Conservation (phyloP, 106 monocot genomes). For the Triglochin maritima region DNA sequence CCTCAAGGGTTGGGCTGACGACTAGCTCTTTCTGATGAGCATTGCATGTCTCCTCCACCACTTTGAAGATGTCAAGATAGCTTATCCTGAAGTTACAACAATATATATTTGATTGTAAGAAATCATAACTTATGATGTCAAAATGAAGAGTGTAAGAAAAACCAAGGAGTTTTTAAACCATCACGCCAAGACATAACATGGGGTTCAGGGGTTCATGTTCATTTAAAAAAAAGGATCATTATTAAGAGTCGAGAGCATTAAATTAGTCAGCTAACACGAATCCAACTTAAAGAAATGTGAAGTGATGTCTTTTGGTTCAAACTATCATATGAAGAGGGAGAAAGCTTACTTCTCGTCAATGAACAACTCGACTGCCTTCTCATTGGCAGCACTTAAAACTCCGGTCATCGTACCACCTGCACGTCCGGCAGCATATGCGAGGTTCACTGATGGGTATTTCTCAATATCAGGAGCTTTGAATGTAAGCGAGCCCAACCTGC, state of each 20-base stretch:
- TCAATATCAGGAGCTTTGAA: conserved; percentile 85
- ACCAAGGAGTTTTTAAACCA: too few species aligned
- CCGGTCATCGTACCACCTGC: conserved; percentile 98
- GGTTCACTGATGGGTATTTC: conserved; percentile 93
- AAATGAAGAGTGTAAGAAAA: not conserved
- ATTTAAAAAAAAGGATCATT: too few species aligned
- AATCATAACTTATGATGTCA: not conserved
- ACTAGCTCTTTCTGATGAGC: conserved; percentile 49
- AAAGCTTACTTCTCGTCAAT: conserved; percentile 64
- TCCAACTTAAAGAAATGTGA: not conserved
- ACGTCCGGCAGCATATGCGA: conserved; percentile 84
- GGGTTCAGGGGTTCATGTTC: too few species aligned
- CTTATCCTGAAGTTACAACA: conserved; percentile 32
- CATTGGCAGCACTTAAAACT: conserved; percentile 94
- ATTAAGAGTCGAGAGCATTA: too few species aligned
- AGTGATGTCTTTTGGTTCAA: too few species aligned
- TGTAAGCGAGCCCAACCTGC: conserved; percentile 77
- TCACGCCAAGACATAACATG: too few species aligned
- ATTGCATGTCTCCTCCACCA: conserved; percentile 58
- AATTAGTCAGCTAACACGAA: too few species aligned
- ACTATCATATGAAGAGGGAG: not conserved
- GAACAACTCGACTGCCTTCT: conserved; percentile 95
- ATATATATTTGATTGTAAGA: not conserved
- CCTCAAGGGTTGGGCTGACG: conserved; percentile 42
- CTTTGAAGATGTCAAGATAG: conserved; percentile 63